Evolutionary conservation across 352 stramenopile genomes (phyloP).

Genomic region (Phytopythium chamaehyphon): DNA sequence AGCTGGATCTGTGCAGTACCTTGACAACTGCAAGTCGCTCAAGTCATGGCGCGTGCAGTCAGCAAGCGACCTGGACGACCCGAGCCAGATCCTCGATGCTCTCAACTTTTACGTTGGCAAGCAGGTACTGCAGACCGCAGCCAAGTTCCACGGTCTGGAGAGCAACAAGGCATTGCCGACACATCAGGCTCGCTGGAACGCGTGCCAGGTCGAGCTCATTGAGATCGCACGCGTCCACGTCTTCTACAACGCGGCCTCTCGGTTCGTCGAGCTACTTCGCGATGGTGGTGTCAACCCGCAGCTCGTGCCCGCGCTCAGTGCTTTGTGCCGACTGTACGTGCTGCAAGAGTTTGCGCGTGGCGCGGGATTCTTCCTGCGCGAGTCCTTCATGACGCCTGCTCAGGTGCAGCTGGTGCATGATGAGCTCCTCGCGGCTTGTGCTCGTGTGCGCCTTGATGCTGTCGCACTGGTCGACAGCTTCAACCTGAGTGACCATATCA

Average conservation of each 20-base stretch:
- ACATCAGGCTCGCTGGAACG: slow-evolving; percentile 43
- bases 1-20: slow-evolving; percentile 56
- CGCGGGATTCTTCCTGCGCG: slow-evolving; percentile 50
- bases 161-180: slow-evolving; percentile 13
- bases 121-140: slow-evolving; percentile 37
- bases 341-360: slow-evolving; percentile 62
- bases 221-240: slow-evolving; percentile 68
- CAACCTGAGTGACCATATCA: slow-evolving; percentile 60
- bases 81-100: slow-evolving; percentile 27
- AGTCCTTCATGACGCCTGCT: slow-evolving; percentile 47
- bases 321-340: slow-evolving; percentile 75
- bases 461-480: slow-evolving; percentile 74
- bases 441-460: slow-evolving; percentile 44
- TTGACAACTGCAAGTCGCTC: slow-evolving; percentile 31
- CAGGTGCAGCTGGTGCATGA: slow-evolving; percentile 49
- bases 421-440: slow-evolving; percentile 37
- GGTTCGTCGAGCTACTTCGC: slow-evolving; percentile 47
- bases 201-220: slow-evolving; percentile 75
- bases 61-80: slow-evolving; percentile 26
- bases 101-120: slow-evolving; percentile 53
- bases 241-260: slow-evolving; percentile 65
- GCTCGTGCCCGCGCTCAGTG: slow-evolving; percentile 48
- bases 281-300: slow-evolving; percentile 5
- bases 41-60: slow-evolving; percentile 23
- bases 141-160: slow-evolving; percentile 24